phyloP scores from a whole-genome alignment of 1,139 yeast species.

The Suhomyces coccinellae region DNA sequence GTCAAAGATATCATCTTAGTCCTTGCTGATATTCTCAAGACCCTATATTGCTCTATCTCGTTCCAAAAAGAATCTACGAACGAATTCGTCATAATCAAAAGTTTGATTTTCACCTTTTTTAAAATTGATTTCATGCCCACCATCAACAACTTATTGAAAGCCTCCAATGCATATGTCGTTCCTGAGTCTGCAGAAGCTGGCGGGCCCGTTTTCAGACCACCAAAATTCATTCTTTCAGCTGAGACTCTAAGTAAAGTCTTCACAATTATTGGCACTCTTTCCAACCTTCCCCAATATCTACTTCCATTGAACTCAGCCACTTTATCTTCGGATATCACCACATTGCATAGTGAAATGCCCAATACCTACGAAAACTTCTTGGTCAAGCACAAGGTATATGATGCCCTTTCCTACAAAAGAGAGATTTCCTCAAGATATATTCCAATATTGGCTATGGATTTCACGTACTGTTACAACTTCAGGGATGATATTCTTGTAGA shows the following conservation, averaged over 20 bases:
- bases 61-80: constrained; percentile 16
- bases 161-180: constrained; percentile 23
- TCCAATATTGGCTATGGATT: constrained; percentile 31
- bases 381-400: constrained; percentile 16
- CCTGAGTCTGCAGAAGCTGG: not conserved
- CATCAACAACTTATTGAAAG: constrained; percentile 25
- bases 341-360: constrained; percentile 21
- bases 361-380: constrained; percentile 25
- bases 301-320: constrained; percentile 22
- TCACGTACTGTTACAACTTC: constrained; percentile 31
- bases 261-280: constrained; percentile 27
- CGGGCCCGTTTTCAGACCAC: constrained; percentile 10
- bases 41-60: constrained; percentile 20
- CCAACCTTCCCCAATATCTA: constrained; percentile 24
- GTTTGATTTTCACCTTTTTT: constrained; percentile 24
- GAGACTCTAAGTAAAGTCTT: constrained; percentile 31
- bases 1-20: constrained; percentile 32
- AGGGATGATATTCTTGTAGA: constrained; percentile 33
- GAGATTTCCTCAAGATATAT: constrained; percentile 23
- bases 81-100: constrained; percentile 21
- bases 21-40: constrained; percentile 27
- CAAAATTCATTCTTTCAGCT: constrained; percentile 30
- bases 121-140: constrained; percentile 26
- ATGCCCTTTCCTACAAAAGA: constrained; percentile 14
- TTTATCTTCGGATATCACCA: constrained; percentile 31